phyloP scores from a whole-genome alignment of 148 eudicot genomes.

The Silene conica region DNA sequence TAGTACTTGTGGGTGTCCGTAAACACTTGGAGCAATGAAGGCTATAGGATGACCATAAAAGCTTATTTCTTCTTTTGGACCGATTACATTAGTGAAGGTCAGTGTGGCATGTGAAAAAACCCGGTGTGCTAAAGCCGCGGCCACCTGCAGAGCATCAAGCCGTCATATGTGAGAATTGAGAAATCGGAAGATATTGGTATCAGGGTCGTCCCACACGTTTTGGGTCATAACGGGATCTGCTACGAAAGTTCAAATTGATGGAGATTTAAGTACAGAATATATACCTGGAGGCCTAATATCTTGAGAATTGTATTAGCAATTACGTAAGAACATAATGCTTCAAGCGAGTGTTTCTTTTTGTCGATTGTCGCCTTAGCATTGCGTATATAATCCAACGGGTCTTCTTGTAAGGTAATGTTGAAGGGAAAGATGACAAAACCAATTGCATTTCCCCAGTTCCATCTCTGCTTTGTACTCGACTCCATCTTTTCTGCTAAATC shows the following conservation, averaged over 20 bases:
- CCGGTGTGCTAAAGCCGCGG: slow-evolving; percentile 20
- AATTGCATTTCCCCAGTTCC: slow-evolving; percentile 56
- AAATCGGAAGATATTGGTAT: background rate
- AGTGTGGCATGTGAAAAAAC: slow-evolving; percentile 37
- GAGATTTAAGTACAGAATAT: too few species aligned
- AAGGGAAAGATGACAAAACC: slow-evolving; percentile 55
- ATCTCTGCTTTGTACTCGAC: slow-evolving; percentile 26
- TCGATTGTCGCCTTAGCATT: slow-evolving; percentile 51
- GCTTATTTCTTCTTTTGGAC: slow-evolving; percentile 60
- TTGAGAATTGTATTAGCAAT: slow-evolving; percentile 23
- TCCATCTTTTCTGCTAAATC: slow-evolving; percentile 53
- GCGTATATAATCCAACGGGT: slow-evolving; percentile 50
- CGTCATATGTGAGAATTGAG: too few species aligned
- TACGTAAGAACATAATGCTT: slow-evolving; percentile 31
- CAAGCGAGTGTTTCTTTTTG: slow-evolving; percentile 59
- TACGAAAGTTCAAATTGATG: too few species aligned
- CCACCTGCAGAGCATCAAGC: slow-evolving; percentile 25
- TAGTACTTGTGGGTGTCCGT: slow-evolving; percentile 61
- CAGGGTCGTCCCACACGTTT: too few species aligned
- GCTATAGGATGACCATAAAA: slow-evolving; percentile 53
- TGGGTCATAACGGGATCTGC: too few species aligned
- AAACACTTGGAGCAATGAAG: slow-evolving; percentile 59
- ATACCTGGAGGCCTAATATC: slow-evolving; percentile 44
- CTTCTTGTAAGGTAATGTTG: slow-evolving; percentile 35
- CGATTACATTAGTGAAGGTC: slow-evolving; percentile 56